Percentiles rank a stretch among this genome's conserved stretches.
Conservation (phyloP, 2,329 filamentous ascomycete genomes). For the Penicillium occitanis region DNA sequence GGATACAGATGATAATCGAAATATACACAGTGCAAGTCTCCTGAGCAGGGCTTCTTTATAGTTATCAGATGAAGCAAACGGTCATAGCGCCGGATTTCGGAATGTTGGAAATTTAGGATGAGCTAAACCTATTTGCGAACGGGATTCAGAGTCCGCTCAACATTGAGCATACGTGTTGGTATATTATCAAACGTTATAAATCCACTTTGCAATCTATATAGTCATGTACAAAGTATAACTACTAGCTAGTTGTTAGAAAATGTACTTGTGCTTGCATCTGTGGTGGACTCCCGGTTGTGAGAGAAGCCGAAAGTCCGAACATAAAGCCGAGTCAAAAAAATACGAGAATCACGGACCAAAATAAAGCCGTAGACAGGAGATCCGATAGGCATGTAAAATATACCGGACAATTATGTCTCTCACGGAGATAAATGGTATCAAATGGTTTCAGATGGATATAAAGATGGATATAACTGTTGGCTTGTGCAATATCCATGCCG, state of each 20-base stretch:
- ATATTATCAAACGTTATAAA: too few relatives aligned
- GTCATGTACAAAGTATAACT: too few relatives aligned
- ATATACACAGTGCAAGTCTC: not conserved
- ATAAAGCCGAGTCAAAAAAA: not conserved
- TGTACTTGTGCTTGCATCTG: too few relatives aligned
- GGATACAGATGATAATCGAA: not conserved
- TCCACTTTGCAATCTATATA: too few relatives aligned
- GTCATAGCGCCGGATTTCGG: too few relatives aligned
- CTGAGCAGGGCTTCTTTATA: not conserved
- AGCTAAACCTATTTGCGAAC: too few relatives aligned
- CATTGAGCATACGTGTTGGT: too few relatives aligned
- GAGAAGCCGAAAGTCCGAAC: not conserved
- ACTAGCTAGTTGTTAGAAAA: too few relatives aligned
- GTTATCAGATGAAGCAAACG: not conserved
- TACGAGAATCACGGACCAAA: not conserved
- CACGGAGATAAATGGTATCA: not conserved
- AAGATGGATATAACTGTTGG: not conserved
- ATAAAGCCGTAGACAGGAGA: not conserved
- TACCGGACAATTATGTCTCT: not conserved
- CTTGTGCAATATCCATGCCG: not conserved
- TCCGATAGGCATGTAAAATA: not conserved
- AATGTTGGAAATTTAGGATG: too few relatives aligned
- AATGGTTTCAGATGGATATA: not conserved
- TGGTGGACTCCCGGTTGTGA: too few relatives aligned
- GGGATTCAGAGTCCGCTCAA: too few relatives aligned